Conservation (phyloP, 2,329 filamentous ascomycete species). For the Cladophialophora bantiana region DNA sequence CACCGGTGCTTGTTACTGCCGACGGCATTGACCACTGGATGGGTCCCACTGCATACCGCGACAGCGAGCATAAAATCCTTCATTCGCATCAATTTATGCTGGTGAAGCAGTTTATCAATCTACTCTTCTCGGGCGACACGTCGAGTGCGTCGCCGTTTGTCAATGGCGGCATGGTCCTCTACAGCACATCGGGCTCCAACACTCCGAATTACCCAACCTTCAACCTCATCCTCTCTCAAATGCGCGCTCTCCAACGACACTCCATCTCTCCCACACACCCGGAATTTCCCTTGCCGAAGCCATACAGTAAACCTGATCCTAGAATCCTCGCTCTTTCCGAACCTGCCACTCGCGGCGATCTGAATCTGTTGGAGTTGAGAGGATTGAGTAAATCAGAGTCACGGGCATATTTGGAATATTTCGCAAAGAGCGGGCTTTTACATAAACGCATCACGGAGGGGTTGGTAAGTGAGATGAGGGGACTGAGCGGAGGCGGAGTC, state of each 20-base stretch:
- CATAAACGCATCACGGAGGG: slow-evolving; percentile 72
- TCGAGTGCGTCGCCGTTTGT: slow-evolving; percentile 49
- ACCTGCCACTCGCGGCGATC: slow-evolving; percentile 38
- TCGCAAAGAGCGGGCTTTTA: slow-evolving; percentile 83
- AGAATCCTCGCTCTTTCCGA: slow-evolving; percentile 55
- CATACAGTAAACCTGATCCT: slow-evolving; percentile 61
- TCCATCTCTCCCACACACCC: slow-evolving; percentile 46
- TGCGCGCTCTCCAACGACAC: slow-evolving; percentile 51
- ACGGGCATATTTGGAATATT: slow-evolving; percentile 87
- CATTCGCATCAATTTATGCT: slow-evolving; percentile 86
- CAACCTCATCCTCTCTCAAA: slow-evolving; percentile 67
- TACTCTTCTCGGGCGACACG: slow-evolving; percentile 64
- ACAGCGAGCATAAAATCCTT: slow-evolving; percentile 72
- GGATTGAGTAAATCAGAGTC: slow-evolving; percentile 78
- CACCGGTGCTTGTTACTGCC: slow-evolving; percentile 74
- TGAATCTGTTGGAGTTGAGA: slow-evolving; percentile 62
- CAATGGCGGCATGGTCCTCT: slow-evolving; percentile 82
- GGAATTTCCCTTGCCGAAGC: slow-evolving; percentile 56
- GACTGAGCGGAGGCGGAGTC: slow-evolving; percentile 78
- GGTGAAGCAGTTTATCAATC: slow-evolving; percentile 75
- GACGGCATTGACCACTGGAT: slow-evolving; percentile 86
- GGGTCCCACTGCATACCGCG: slow-evolving; percentile 76
- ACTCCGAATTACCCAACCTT: slow-evolving; percentile 69
- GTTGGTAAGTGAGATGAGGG: slow-evolving; percentile 82
- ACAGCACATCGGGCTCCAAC: slow-evolving; percentile 76